Conservation (phyloP, 1,139 yeast genomes). For the Blastobotrys aristatus region DNA sequence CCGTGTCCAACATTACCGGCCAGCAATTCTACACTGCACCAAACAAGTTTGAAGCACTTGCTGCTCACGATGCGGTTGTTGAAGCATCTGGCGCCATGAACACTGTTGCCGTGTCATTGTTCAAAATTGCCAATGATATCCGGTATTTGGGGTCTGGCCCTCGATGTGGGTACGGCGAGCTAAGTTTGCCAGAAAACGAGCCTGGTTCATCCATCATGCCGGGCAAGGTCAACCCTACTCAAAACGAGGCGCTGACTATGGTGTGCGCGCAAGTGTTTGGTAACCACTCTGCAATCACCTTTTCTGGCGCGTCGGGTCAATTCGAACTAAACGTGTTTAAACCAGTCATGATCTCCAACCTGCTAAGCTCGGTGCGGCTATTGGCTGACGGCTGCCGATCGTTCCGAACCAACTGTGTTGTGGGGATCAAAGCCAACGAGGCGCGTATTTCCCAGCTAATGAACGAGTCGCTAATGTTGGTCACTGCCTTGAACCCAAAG, state of each 20-base stretch:
- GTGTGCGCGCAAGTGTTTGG: conserved; percentile 97
- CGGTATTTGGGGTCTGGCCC: conserved; percentile 99
- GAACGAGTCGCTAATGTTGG: conserved; percentile 95
- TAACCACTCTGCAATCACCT: conserved; percentile 90
- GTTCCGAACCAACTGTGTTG: conserved; percentile 91
- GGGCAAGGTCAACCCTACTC: conserved; percentile 98
- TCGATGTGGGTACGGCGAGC: conserved; percentile 98
- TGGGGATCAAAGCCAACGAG: conserved; percentile 84
- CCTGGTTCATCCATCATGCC: conserved; percentile 99
- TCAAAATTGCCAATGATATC: conserved; percentile 95
- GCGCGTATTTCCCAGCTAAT: conserved; percentile 80
- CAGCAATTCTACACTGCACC: conserved; percentile 90
- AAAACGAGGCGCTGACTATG: conserved; percentile 98
- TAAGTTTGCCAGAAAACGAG: conserved; percentile 92
- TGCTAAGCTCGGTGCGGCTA: conserved; percentile 79
- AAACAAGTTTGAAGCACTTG: conserved; percentile 97
- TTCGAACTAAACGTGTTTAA: conserved; percentile 97
- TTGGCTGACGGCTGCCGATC: conserved; percentile 86
- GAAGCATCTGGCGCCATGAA: conserved; percentile 97
- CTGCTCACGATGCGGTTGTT: conserved; percentile 97
- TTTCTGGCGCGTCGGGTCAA: conserved; percentile 98
- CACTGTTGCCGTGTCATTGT: conserved; percentile 88
- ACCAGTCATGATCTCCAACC: conserved; percentile 90
- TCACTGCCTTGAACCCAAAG: conserved; percentile 97
- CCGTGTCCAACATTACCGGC: conserved; percentile 80